Base-by-base conservation (phyloP, 73 alveolate genomes). In the Paramecium octaurelia region DNA sequence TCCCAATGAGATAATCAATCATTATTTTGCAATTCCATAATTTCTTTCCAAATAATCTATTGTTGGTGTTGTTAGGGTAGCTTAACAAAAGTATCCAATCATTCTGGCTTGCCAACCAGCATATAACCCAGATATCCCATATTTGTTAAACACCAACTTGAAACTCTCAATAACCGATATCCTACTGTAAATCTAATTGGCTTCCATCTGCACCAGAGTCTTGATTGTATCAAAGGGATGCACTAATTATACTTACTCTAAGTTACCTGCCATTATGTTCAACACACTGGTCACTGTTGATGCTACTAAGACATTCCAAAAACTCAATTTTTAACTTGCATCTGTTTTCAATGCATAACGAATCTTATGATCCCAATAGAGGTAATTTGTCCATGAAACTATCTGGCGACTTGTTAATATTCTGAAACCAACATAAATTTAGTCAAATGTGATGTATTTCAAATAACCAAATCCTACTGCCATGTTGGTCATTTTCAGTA, bases 31-130 rank as follows among this genome's bases (percentile, higher is more conserved):
- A 54, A 54, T 54, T 5, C 69, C 31, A 18, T 18, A n/a, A 54
- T 54, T 18, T 18, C 69, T 54, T 16, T 54, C 69, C 31, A 54
- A 54, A 54, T 18, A 54, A 18, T 18, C 31, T 6, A 18, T n/a
- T 54, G 23, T 54, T 2, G 69, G 11, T 54, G 69, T 54, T 54
- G 11, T 18, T 23, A 54, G 18, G 5, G 27, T 20, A 9, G 88
- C 88, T 44, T 75, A 75, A n/a, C 58, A 75, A 36, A 75, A 75
- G 11, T 31, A 75, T 2, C 38, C 88, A 0, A 36, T 36, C 7
- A 40, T 36, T 40, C 88, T 75, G 16, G 88, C 88, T 36, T 75
- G 14, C 88, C 88, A 75, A 36, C 88, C 88, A 21, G 88, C 88
- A 75, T 75, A 75, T 12, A 75, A 36, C 4, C 88, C 88, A 12